Conservation (phyloP, 495 filamentous ascomycete genomes). For the Aspergillus sparsus region DNA sequence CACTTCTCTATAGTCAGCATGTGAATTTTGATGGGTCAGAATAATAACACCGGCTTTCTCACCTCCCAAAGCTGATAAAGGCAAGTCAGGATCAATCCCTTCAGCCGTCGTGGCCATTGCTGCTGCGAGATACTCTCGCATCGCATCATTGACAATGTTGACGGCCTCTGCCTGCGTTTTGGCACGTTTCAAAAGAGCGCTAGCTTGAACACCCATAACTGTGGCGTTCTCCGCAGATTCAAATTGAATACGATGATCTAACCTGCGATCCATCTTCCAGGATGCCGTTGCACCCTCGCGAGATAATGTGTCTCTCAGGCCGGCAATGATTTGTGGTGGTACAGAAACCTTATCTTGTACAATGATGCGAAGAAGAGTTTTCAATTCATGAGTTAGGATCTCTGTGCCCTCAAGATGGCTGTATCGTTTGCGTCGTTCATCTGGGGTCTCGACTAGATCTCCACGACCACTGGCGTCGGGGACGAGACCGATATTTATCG, state of each 20-base stretch:
- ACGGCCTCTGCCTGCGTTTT: constrained; percentile 18
- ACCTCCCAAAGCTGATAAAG: constrained; percentile 31
- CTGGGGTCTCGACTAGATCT: constrained; percentile 26
- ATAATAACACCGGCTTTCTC: constrained; percentile 1
- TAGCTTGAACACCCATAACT: constrained; percentile 8
- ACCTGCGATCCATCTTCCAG: constrained; percentile 30
- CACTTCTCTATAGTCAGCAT: constrained; percentile 23
- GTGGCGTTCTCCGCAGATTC: constrained; percentile 6
- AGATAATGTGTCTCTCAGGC: constrained; percentile 29
- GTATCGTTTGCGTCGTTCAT: constrained; percentile 27
- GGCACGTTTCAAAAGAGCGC: constrained; percentile 22
- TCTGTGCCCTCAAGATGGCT: constrained; percentile 31
- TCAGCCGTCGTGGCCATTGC: constrained; percentile 31
- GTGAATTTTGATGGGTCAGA: background rate
- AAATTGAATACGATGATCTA: constrained; percentile 28
- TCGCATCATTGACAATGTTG: constrained; percentile 20
- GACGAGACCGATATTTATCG: constrained; percentile 37
- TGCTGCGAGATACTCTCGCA: constrained; percentile 27
- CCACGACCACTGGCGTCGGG: constrained; percentile 31
- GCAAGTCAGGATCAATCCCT: constrained; percentile 29
- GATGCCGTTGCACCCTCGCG: constrained; percentile 18
- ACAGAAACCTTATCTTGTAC: constrained; percentile 24
- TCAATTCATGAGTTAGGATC: constrained; percentile 25
- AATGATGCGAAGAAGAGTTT: constrained; percentile 26
- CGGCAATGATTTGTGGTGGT: constrained; percentile 28